Conservation (phyloP, 1,139 yeast genomes). For the Pichia sp. region DNA sequence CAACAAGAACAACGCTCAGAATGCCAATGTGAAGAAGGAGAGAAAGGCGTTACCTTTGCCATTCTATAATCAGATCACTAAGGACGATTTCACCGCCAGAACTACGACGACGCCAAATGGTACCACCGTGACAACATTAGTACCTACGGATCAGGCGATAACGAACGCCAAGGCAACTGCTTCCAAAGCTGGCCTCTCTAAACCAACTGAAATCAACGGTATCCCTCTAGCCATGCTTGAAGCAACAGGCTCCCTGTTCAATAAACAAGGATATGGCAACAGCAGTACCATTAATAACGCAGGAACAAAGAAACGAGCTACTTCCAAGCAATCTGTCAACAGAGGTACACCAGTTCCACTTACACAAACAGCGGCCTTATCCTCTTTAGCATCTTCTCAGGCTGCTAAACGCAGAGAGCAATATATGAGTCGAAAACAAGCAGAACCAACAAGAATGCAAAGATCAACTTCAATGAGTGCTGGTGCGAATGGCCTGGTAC, state of each 20-base stretch:
- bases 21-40: background rate
- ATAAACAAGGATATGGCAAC: background rate
- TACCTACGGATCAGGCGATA: slow-evolving; percentile 79
- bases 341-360: too few species aligned
- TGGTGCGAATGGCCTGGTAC: slow-evolving; percentile 21
- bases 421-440: too few species aligned
- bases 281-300: background rate
- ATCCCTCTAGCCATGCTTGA: slow-evolving; percentile 75
- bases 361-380: too few species aligned
- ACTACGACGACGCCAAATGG: slow-evolving; percentile 90
- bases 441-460: slow-evolving; percentile 13
- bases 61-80: slow-evolving; percentile 89
- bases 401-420: too few species aligned
- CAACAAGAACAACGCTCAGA: slow-evolving; percentile 8
- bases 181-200: slow-evolving; percentile 41
- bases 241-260: slow-evolving; percentile 60
- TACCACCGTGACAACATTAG: slow-evolving; percentile 81
- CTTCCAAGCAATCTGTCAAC: too few species aligned
- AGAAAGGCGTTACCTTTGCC: slow-evolving; percentile 65
- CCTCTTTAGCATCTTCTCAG: too few species aligned
- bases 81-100: slow-evolving; percentile 80
- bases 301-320: background rate
- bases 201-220: slow-evolving; percentile 67
- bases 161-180: slow-evolving; percentile 47
- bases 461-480: slow-evolving; percentile 21